Base-by-base conservation (phyloP, 108 stramenopile genomes). In the Bacterosira constricta region DNA sequence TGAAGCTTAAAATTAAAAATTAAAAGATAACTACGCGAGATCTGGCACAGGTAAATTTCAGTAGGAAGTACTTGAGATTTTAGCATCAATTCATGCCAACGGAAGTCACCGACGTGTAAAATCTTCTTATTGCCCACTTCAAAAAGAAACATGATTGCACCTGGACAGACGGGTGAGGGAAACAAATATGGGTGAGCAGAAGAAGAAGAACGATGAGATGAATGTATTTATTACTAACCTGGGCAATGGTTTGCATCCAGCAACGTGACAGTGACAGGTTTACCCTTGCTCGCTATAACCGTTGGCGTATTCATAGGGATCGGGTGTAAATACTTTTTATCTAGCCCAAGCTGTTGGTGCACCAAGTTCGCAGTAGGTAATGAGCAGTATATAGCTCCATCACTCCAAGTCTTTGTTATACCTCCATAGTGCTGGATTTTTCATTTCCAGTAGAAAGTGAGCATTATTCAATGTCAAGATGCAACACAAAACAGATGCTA, bases 131-230 rank as follows among this genome's bases (percentile, higher is more conserved):
- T 85, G 20, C 93, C 91, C 4, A 93, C 84, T 59, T 89, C 63
- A 76, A 97, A 93, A 11, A 95, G 42, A 54, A 95, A 88, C 94
- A 97, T 95, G 60, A 95, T 91, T 3, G 97, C 96, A 12, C 88
- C 90, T 11, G 90, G 90, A n/a, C n/a, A n/a, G n/a, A n/a, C n/a
- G n/a, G n/a, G n/a, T n/a, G n/a, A n/a, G n/a, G n/a, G n/a, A n/a
- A n/a, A n/a, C n/a, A n/a, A n/a, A n/a, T n/a, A n/a, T n/a, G n/a
- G n/a, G n/a, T n/a, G n/a, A n/a, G n/a, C n/a, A n/a, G n/a, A n/a
- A n/a, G n/a, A n/a, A n/a, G n/a, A n/a, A n/a, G n/a, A n/a, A n/a
- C n/a, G n/a, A n/a, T n/a, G n/a, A n/a, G n/a, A n/a, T n/a, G n/a
- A n/a, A n/a, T n/a, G n/a, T n/a, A n/a, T n/a, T n/a, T n/a, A n/a